A percentile compares a stretch with the other conserved stretches of the same genome.
phyloP scores from a whole-genome alignment of 345 rosid species.

The Hibiscus mutabilis region DNA sequence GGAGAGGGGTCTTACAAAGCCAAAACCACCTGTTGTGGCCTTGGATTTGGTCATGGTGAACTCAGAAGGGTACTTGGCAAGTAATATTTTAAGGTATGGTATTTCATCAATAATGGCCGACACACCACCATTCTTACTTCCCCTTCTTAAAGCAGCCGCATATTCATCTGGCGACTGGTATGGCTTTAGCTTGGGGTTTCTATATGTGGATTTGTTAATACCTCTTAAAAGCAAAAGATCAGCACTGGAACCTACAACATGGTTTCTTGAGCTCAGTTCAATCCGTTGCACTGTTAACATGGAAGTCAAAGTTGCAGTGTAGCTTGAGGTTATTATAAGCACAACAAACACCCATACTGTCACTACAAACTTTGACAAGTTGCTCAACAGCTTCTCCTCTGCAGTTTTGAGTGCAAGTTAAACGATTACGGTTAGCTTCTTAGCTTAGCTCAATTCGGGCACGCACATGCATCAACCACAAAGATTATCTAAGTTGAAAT shows the following conservation, averaged over 20 bases:
- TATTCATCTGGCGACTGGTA: background rate
- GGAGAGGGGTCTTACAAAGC: constrained; percentile 4
- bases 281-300: constrained; percentile 29
- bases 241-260: background rate
- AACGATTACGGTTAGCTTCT: background rate
- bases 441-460: no score
- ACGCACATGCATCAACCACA: background rate
- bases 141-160: background rate
- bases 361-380: constrained; percentile 32
- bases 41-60: background rate
- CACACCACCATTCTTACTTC: background rate
- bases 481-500: background rate
- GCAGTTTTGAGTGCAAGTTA: background rate
- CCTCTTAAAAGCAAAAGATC: background rate
- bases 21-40: background rate
- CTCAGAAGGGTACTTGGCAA: background rate
- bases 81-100: constrained; percentile 8
- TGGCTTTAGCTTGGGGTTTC: background rate
- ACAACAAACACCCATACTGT: constrained; percentile 36
- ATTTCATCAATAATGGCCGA: constrained; percentile 9
- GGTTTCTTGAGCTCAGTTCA: constrained; percentile 1
- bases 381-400: constrained; percentile 32
- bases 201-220: no score
- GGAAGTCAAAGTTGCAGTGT: constrained; percentile 37
- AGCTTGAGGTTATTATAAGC: constrained; percentile 31